Conservation (phyloP, 495 filamentous ascomycete species). For the Annulohypoxylon nitens region DNA sequence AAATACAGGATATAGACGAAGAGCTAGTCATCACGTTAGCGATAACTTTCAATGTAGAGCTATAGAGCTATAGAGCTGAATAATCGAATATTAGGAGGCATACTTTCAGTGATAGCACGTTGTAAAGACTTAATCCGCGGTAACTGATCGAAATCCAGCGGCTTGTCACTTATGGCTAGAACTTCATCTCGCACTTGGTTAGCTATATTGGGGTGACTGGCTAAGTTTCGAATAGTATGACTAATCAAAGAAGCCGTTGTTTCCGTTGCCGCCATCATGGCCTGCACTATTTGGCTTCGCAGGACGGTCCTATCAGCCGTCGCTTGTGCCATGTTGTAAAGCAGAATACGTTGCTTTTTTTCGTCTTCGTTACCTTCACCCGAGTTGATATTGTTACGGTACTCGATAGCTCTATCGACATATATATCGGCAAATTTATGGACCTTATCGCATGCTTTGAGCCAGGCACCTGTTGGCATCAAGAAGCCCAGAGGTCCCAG, state of each 20-base stretch:
- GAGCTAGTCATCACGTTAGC: slow-evolving; percentile 28
- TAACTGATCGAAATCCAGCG: slow-evolving; percentile 49
- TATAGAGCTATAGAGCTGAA: neutral
- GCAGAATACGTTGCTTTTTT: neutral
- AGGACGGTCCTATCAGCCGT: neutral
- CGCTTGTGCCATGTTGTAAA: slow-evolving; percentile 7
- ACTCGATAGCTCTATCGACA: slow-evolving; percentile 4
- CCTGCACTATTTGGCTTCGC: slow-evolving; percentile 13
- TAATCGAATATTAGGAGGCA: slow-evolving; percentile 16
- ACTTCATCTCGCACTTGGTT: slow-evolving; percentile 38
- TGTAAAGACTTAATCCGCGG: slow-evolving; percentile 3
- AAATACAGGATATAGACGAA: slow-evolving; percentile 56
- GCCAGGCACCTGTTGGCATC: neutral
- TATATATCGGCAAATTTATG: neutral
- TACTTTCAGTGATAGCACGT: slow-evolving; percentile 50
- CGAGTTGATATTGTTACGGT: neutral
- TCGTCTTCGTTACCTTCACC: neutral
- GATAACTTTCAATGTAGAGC: slow-evolving; percentile 1
- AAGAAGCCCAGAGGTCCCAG: slow-evolving; percentile 26
- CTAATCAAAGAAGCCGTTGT: slow-evolving; percentile 43
- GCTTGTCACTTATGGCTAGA: slow-evolving; percentile 46
- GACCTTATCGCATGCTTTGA: neutral
- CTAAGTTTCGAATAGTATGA: slow-evolving; percentile 41
- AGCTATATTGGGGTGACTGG: slow-evolving; percentile 34
- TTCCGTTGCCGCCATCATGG: slow-evolving; percentile 34